These are phyloP conservation scores for Ehretia macrophylla DNA, from an alignment of 257 asterid species.

Conservation along the genomic window DNA sequence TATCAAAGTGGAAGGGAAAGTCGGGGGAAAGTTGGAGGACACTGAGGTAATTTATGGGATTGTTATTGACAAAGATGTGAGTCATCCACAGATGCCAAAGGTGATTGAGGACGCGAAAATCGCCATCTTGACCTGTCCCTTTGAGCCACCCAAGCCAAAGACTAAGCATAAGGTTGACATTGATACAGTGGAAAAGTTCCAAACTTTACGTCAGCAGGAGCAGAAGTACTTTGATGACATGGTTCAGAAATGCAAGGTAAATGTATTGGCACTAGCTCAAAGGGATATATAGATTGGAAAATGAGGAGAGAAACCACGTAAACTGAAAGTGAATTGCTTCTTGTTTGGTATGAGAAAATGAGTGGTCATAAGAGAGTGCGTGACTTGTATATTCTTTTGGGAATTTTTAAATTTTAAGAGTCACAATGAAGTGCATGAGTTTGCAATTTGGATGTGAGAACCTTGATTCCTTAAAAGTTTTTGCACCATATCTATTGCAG, in stretches of 20 bases:
- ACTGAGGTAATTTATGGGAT: constrained; percentile 87
- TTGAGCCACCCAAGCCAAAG: constrained; percentile 99
- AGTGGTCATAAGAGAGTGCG: neutral
- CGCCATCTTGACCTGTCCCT: constrained; percentile 92
- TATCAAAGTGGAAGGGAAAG: constrained; percentile 96
- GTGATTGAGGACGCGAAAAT: constrained; percentile 83
- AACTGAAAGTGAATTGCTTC: neutral
- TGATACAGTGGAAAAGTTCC: constrained; percentile 88
- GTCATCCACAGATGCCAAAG: constrained; percentile 99
- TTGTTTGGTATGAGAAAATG: neutral
- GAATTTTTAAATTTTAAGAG: too few relatives aligned
- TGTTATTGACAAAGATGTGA: constrained; percentile 91
- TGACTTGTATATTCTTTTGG: too few relatives aligned
- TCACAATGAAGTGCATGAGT: too few relatives aligned
- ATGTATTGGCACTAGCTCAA: neutral
- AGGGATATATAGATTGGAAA: neutral
- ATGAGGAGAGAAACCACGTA: neutral
- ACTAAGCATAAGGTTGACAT: constrained; percentile 98
- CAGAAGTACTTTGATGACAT: constrained; percentile 90
- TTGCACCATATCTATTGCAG: constrained; percentile 28
- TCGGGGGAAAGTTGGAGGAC: constrained; percentile 96
- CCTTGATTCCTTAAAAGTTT: too few relatives aligned
- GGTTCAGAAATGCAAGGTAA: constrained; percentile 97
- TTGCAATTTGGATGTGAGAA: too few relatives aligned
- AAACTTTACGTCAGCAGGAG: constrained; percentile 77